Evolutionary conservation across 2,329 filamentous ascomycete genomes (phyloP), one percentile per base, ranked within the genome.

Genomic region (Aspergillus sp.): DNA sequence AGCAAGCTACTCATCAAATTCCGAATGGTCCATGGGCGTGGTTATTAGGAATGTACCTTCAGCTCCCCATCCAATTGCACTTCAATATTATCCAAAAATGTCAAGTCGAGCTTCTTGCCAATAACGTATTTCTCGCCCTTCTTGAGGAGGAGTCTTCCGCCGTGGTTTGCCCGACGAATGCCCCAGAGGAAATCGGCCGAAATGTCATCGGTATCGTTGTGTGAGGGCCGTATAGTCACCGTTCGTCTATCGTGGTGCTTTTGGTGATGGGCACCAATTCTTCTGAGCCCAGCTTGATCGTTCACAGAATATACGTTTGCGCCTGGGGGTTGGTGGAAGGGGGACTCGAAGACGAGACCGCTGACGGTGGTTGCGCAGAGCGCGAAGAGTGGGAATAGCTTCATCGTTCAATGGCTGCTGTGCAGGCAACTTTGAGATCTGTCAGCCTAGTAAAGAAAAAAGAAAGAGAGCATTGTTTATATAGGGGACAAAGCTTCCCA

Each of bases 41-140:
- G 27, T 9, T 15, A 15, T 7, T 15, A 33, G 24, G 24, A 17
- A 14, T 50, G 19, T 64, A 77, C 76, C 69, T 79, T 76, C 37
- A 85, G 77, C 66, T 84, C 82, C 31, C 85, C 85, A 56, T 86
- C 83, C 40, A 86, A 75, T 53, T 80, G 81, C 24, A 87, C 75
- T 19, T 86, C 82, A 1, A 87, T 75, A 54, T 86, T 76, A 51
- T 85, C 73, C 55, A 86, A 70, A 59, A 85, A 85, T 7, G 79
- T 86, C 59, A 86, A 68, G 61, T 86, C 83, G 12, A 86, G 72
- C 57, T 82, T 84, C 70, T 81, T 84, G 55, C 83, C 84, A 62
- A 86, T 84, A 19, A 86, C 71, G 65, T 82, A 86, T 1, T 77
- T 83, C 66, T 83, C 73, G 4, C 78, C 79, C 64, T 81, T 80